Base-by-base conservation (phyloP, 139 green algal species). In the Axilococcus clingmanii region DNA sequence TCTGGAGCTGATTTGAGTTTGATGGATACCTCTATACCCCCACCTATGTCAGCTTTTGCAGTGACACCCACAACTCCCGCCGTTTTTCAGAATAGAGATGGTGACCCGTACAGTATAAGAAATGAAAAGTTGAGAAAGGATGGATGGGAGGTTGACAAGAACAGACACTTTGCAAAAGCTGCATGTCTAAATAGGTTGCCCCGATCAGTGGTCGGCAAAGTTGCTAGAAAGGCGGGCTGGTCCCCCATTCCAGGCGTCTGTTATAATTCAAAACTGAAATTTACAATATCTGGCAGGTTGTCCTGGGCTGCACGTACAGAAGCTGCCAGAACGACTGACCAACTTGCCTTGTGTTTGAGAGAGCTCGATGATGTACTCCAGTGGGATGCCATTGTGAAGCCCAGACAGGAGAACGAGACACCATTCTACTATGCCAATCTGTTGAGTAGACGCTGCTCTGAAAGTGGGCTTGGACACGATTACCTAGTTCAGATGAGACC, bases 311-410 rank as follows among this genome's bases (percentile, higher is more conserved):
- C 61, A 3, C 48, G 25, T 14, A 45, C 55, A 16, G 46, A 81
- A 61, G n/a, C 9, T 4, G 59, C 52, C 7, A 7, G 20, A 22
- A 74, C 56, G 1, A 45, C 33, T 3, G 37, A 60, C 17, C 33
- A 74, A 52, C 57, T 81, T 36, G 73, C 61, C 4, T 31, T 79
- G 43, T 40, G 41, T 27, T 56, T 81, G 36, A 56, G 73, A 4
- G 48, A 65, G 20, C 44, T 81, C 36, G 69, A 81, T 23, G 31
- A 51, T 4, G 38, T 48, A 22, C 41, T 81, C 31, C 52, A 28
- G 9, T 46, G 31, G 41, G 45, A 51, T 23, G n/a, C 30, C 4
- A 36, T 41, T 42, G 41, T 16, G 16, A 42, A 51, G 45, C 55
- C 45, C 20, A 56, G 41, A 24, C 19, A 29, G 7, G 12, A 31